Evolutionary conservation across 345 rosid genomes (phyloP).

Genomic region (Syzygium jambos): DNA sequence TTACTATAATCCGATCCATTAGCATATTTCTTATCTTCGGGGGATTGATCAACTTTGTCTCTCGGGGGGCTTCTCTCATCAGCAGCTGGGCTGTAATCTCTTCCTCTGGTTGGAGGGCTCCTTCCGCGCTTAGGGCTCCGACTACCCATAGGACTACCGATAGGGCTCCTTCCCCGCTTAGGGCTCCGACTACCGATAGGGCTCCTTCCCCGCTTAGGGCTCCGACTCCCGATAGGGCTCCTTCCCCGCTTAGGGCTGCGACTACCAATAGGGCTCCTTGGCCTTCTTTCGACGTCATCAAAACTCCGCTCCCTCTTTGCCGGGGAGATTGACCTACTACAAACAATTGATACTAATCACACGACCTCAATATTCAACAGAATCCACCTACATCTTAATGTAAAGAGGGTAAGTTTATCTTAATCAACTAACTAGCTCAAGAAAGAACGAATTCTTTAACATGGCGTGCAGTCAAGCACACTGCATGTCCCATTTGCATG

Average conservation of each 20-base stretch:
- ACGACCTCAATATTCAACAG: neutral
- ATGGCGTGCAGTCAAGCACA: neutral
- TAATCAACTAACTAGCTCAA: neutral
- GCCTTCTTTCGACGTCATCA: slow-evolving; percentile 30
- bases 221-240: slow-evolving; percentile 21
- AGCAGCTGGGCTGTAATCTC: slow-evolving; percentile 46
- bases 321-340: slow-evolving; percentile 68
- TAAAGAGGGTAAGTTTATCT: neutral
- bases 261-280: slow-evolving; percentile 28
- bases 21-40: slow-evolving; percentile 26
- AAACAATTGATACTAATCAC: neutral
- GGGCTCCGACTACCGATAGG: slow-evolving; percentile 16
- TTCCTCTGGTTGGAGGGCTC: slow-evolving; percentile 35
- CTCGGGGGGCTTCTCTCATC: slow-evolving; percentile 30
- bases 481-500: neutral
- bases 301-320: slow-evolving; percentile 50
- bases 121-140: slow-evolving; percentile 6
- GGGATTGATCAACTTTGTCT: slow-evolving; percentile 28
- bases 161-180: slow-evolving; percentile 20
- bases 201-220: slow-evolving; percentile 13
- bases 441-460: neutral
- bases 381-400: neutral
- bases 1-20: slow-evolving; percentile 43
- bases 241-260: slow-evolving; percentile 11
- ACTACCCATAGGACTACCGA: slow-evolving; percentile 14